Evolutionary conservation across 805 yeast species (phyloP).

Genomic region (Nematodospora valgi): DNA sequence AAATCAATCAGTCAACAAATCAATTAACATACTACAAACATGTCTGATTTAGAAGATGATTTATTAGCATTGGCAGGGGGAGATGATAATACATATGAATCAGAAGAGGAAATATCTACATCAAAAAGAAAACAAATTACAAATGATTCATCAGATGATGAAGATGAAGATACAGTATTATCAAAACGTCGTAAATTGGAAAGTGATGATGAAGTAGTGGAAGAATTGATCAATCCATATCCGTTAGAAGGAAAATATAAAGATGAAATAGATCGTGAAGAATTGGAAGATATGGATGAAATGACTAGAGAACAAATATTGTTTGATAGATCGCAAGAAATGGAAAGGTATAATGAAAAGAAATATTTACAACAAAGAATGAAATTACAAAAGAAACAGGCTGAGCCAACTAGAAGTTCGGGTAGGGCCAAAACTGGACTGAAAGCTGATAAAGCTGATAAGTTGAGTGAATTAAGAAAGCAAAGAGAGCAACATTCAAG

Average conservation of each 20-base stretch:
- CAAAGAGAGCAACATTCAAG: slow-evolving; percentile 66
- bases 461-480: slow-evolving; percentile 69
- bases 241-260: slow-evolving; percentile 91
- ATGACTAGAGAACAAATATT: slow-evolving; percentile 87
- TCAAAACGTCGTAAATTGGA: too few species aligned
- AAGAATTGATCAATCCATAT: slow-evolving; percentile 62
- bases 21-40: too few species aligned
- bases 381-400: slow-evolving; percentile 29
- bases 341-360: slow-evolving; percentile 85
- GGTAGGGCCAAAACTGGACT: slow-evolving; percentile 31
- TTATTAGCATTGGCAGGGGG: slow-evolving; percentile 89
- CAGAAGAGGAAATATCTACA: slow-evolving; percentile 23
- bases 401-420: slow-evolving; percentile 35
- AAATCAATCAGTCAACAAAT: too few species aligned
- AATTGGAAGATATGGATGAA: slow-evolving; percentile 75
- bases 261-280: slow-evolving; percentile 71
- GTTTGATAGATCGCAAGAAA: slow-evolving; percentile 88
- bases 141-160: slow-evolving; percentile 6
- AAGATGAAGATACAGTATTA: slow-evolving; percentile 28
- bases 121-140: slow-evolving; percentile 1
- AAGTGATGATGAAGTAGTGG: slow-evolving; percentile 31
- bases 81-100: slow-evolving; percentile 22
- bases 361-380: slow-evolving; percentile 81
- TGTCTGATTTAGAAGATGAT: slow-evolving; percentile 93
- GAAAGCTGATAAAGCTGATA: slow-evolving; percentile 42